Evolutionary conservation across 495 filamentous ascomycete species (phyloP).

Genomic region (Coniosporium apollinis): DNA sequence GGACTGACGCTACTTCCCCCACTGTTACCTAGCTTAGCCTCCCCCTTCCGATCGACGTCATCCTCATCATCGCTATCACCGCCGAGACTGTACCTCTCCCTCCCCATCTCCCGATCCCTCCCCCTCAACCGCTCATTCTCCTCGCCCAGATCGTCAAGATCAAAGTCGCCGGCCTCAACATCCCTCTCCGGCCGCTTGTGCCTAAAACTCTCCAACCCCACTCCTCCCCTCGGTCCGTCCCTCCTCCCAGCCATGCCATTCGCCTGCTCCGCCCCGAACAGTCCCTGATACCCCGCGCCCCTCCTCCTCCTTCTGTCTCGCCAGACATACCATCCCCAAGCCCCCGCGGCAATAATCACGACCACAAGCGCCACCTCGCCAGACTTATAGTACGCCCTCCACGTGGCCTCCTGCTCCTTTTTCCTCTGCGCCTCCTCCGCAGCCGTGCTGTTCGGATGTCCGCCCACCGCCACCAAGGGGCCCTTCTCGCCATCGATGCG

Average conservation of each 20-base stretch:
- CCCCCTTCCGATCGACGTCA: slow-evolving; percentile 14
- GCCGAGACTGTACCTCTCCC: slow-evolving; percentile 39
- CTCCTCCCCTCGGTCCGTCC: slow-evolving; percentile 24
- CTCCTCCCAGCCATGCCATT: slow-evolving; percentile 14
- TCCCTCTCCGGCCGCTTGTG: slow-evolving; percentile 35
- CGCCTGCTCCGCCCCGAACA: slow-evolving; percentile 22
- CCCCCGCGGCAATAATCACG: slow-evolving; percentile 56
- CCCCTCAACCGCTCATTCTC: slow-evolving; percentile 27
- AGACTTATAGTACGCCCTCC: slow-evolving; percentile 81
- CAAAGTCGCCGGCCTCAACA: slow-evolving; percentile 74
- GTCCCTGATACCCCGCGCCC: slow-evolving; percentile 28
- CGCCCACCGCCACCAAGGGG: slow-evolving; percentile 70
- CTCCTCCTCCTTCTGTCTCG: slow-evolving; percentile 41
- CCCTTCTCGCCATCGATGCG: slow-evolving; percentile 84
- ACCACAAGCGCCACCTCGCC: slow-evolving; percentile 81
- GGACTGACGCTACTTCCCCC: too few species aligned
- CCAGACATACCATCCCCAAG: slow-evolving; percentile 82
- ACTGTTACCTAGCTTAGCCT: too few species aligned
- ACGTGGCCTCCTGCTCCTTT: slow-evolving; percentile 70
- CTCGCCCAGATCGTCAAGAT: slow-evolving; percentile 53
- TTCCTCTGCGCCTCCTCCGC: slow-evolving; percentile 57
- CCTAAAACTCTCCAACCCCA: slow-evolving; percentile 32
- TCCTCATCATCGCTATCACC: slow-evolving; percentile 37
- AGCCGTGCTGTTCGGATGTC: slow-evolving; percentile 62
- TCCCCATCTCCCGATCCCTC: slow-evolving; percentile 11